Percentiles rank a stretch among this genome's conserved stretches.
Evolutionary conservation across 495 filamentous ascomycete species (phyloP).

Genomic region (Annulohypoxylon nitens): DNA sequence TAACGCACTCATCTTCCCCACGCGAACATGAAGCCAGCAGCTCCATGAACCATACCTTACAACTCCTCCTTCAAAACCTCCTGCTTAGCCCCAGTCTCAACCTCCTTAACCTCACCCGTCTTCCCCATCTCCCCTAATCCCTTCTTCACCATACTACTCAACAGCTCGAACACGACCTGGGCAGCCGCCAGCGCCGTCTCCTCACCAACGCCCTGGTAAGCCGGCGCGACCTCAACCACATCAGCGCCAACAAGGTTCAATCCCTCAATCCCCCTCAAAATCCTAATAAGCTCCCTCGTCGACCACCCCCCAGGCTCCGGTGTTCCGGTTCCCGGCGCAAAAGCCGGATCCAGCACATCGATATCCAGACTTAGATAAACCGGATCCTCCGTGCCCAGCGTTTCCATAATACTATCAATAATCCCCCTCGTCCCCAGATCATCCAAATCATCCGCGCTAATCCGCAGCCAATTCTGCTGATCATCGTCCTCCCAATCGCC

Average conservation of each 20-base stretch:
- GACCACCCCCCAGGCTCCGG: conserved; percentile 84
- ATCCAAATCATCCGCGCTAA: conserved; percentile 78
- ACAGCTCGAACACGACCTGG: conserved; percentile 84
- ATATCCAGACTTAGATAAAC: conserved; percentile 83
- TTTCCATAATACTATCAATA: conserved; percentile 68
- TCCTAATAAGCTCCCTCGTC: conserved; percentile 76
- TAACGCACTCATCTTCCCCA: too few species aligned
- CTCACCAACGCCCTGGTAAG: conserved; percentile 87
- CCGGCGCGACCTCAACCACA: conserved; percentile 88
- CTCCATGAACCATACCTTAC: conserved; percentile 25
- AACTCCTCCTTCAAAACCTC: conserved; percentile 52
- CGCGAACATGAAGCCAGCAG: neutral
- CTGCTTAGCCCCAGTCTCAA: neutral
- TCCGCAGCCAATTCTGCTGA: conserved; percentile 73
- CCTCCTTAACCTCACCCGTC: conserved; percentile 35
- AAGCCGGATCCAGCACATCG: conserved; percentile 78
- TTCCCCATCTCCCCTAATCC: conserved; percentile 56
- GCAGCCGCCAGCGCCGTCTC: conserved; percentile 87
- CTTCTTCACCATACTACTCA: conserved; percentile 82
- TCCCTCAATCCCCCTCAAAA: conserved; percentile 75
- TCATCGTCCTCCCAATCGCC: conserved; percentile 76
- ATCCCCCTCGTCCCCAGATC: conserved; percentile 71
- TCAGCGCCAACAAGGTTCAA: conserved; percentile 80
- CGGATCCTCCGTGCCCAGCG: conserved; percentile 70
- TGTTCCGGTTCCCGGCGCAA: conserved; percentile 79